These are phyloP conservation scores for Prosopis cineraria DNA, from an alignment of 306 rosid genomes.

Conservation along the genomic window DNA sequence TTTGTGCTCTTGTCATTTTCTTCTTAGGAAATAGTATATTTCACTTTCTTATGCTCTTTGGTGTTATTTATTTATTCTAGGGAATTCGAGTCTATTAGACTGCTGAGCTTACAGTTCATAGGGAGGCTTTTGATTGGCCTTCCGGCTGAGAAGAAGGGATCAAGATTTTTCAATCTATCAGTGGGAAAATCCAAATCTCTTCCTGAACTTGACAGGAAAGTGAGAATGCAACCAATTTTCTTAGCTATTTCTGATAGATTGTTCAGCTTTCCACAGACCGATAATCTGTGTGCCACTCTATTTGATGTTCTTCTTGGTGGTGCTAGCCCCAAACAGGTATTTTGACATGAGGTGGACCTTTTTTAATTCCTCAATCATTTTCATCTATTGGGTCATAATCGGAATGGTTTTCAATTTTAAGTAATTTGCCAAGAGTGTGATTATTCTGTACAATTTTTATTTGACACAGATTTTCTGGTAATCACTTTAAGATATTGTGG, in stretches of 20 bases:
- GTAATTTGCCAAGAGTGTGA: constrained; percentile 11
- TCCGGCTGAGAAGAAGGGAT: constrained; percentile 91
- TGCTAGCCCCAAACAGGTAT: constrained; percentile 99
- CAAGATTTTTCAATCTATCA: constrained; percentile 81
- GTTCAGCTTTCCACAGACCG: constrained; percentile 91
- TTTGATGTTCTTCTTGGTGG: constrained; percentile 99
- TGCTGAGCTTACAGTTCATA: constrained; percentile 90
- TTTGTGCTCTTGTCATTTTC: neutral
- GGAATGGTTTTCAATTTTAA: constrained; percentile 19
- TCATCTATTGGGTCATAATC: constrained; percentile 5
- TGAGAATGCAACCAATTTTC: constrained; percentile 75
- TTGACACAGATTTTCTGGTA: constrained; percentile 1
- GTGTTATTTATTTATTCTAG: constrained; percentile 44
- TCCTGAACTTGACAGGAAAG: constrained; percentile 63
- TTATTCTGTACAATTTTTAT: constrained; percentile 25
- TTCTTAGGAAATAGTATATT: constrained; percentile 7
- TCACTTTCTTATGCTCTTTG: constrained; percentile 25
- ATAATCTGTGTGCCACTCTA: constrained; percentile 84
- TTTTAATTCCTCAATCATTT: constrained; percentile 23
- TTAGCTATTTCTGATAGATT: constrained; percentile 82
- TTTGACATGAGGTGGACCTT: constrained; percentile 14
- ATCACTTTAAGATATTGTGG: constrained; percentile 26
- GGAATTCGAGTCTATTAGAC: constrained; percentile 86
- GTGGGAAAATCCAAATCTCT: constrained; percentile 69
- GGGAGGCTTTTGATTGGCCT: constrained; percentile 93